Conservation (phyloP, 768 basidiomycete genomes). For the Porpolomopsis calyptriformis region DNA sequence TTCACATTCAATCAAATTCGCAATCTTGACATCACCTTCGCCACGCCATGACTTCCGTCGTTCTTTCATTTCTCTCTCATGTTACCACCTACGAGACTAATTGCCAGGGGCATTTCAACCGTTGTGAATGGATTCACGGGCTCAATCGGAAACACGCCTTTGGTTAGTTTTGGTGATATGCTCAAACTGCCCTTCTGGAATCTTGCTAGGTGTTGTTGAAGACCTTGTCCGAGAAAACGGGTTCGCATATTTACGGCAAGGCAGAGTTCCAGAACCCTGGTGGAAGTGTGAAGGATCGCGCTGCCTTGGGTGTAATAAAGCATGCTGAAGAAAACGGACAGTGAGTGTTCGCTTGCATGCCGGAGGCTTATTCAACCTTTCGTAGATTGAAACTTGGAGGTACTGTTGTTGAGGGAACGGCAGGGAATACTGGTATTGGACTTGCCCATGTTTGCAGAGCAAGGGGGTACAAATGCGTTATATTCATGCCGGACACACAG, state of each 20-base stretch:
- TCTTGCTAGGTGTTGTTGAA: conserved; percentile 66
- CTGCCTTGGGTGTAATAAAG: conserved; percentile 77
- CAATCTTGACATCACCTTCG: too few relatives aligned
- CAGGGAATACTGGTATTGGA: conserved; percentile 96
- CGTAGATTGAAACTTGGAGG: conserved; percentile 79
- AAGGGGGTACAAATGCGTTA: conserved; percentile 92
- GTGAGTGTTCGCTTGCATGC: conserved; percentile 32
- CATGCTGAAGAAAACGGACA: conserved; percentile 79
- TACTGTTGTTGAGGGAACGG: conserved; percentile 95
- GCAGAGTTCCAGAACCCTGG: conserved; percentile 99
- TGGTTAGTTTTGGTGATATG: conserved; percentile 15
- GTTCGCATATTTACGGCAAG: conserved; percentile 83
- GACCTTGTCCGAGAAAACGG: conserved; percentile 69
- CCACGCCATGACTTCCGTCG: too few relatives aligned
- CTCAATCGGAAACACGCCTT: conserved; percentile 94
- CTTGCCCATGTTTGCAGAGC: conserved; percentile 91
- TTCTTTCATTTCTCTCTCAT: too few relatives aligned
- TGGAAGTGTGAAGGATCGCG: conserved; percentile 95
- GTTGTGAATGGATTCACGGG: conserved; percentile 72
- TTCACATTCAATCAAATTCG: too few relatives aligned
- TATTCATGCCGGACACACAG: conserved; percentile 97
- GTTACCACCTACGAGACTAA: conserved; percentile 17
- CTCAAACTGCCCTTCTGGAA: neutral
- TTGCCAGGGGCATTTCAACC: conserved; percentile 28
- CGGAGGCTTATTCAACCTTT: neutral